Base-by-base conservation (phyloP, 2,329 filamentous ascomycete genomes). In the Cytospora mali region DNA sequence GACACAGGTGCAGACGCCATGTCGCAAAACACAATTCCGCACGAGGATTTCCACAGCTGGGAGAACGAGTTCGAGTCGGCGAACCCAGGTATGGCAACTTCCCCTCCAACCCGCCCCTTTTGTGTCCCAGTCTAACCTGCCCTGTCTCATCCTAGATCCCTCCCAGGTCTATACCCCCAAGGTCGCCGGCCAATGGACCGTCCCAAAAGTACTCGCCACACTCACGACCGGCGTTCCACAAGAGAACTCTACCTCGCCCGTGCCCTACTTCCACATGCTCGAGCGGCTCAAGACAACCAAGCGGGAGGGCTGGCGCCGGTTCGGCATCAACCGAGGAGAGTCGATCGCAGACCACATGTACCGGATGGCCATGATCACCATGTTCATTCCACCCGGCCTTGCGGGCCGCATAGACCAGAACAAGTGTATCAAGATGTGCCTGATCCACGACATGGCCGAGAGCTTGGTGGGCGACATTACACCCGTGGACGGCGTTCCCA, bases 341-440 rank as follows among this genome's bases (percentile, higher is more conserved):
- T 96, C 92, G 2, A 97, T 99, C 73, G 85, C 92, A 59, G 95
- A 99, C 79, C 95, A 99, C 83, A 99, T 99, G 95, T 99, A 98
- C 79, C 93, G 95, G 78, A 99, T 99, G 95, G 92, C 93, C 55
- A 85, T 99, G 69, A 92, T 99, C 75, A 93, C 92, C 67, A 91
- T 99, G 88, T 86, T 97, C 68, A 93, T 92, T 2, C 94, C 95
- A 1, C 83, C 91, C 0, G 78, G 89, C 1, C 85, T 97, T 13
- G 82, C 87, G 2, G 77, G 86, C 0, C 84, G 84, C 46, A 81
- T 98, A 71, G 90, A 98, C 73, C 83, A 97, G 46, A 77, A 84
- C 28, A 89, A 88, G 69, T 99, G 95, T 81, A 94, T 92, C 70
- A 92, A 92, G 78, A 97, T 99, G 93, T 94, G 93, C 28, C 84